Evolutionary conservation across 257 asterid species (phyloP), one percentile per base, ranked within the genome.

Genomic region (Solanum sitiens): DNA sequence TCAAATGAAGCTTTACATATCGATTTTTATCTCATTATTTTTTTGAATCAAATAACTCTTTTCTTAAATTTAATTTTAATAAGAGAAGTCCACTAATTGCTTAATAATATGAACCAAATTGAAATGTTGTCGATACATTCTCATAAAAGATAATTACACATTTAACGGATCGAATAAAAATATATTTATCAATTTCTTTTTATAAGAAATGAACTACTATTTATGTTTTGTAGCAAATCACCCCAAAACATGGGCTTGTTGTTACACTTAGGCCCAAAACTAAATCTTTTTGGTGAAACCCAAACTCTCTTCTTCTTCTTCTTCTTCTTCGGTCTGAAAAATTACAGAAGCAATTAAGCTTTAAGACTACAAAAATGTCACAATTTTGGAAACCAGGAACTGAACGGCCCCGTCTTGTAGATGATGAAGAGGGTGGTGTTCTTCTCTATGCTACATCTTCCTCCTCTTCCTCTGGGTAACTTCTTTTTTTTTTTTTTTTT

Each of bases 401-500:
- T 2, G 98, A 95, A 92, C 93, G 93, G 86, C 99, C 98, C 68
- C 94, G 95, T 33, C 91, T 97, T 30, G 89, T 95, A 33, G 99
- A 96, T 88, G 99, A 96, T 63, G 99, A 95, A 93, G 99, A 97
- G 91, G 99, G 98, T 88, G 99, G 98, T 63, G 92, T 97, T 87
- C 87, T 97, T 30, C 92, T 97, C 87, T 92, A 88, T 89, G 40
- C 93, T 23, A 53, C 95, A 76, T 86, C 98, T 30, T 82, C 87
- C n/a, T 91, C 98, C 40, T 93, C 98, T 84, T 95, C 98, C 63
- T 93, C 99, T 2, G 96, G 98, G 99, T 97, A 86, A 45, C 44
- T 42, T 42, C 20, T 61, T 27, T 65, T 40, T 40, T 40, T 40
- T 76, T 80, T 18, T 18, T 15, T 2, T 5, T 16, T 30, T 8